Evolutionary conservation across 148 eudicot species (phyloP).

Genomic region (Vaccinium myrtillus): DNA sequence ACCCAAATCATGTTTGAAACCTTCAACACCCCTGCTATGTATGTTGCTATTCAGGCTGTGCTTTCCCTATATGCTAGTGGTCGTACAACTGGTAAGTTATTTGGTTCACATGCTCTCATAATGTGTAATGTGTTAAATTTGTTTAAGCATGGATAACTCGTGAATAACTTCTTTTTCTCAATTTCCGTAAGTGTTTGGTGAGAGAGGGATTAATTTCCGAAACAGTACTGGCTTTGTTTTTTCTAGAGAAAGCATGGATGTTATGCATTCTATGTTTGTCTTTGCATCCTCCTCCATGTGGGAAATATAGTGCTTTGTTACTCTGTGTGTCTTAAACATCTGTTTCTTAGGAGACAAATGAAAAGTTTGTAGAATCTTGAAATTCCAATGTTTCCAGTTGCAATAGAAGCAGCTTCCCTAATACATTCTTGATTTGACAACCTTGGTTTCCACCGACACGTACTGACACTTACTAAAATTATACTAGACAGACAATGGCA

Average conservation of each 20-base stretch:
- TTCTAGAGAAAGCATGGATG: neutral
- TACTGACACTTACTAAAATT: too few species aligned
- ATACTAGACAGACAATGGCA: too few species aligned
- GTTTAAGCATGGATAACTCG: neutral
- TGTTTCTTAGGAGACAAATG: neutral
- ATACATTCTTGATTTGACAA: too few species aligned
- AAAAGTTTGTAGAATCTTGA: neutral
- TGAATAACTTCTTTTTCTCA: neutral
- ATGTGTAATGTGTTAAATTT: neutral
- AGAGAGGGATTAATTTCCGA: neutral
- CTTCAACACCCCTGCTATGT: slow-evolving; percentile 82
- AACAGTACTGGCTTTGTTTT: neutral
- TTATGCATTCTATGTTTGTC: neutral
- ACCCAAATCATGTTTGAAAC: slow-evolving; percentile 91
- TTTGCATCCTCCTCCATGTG: neutral
- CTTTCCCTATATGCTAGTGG: slow-evolving; percentile 89
- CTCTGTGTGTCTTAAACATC: neutral
- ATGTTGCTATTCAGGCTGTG: slow-evolving; percentile 78
- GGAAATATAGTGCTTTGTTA: neutral
- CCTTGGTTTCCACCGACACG: too few species aligned
- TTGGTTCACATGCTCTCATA: neutral
- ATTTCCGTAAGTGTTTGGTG: neutral
- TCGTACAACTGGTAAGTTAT: slow-evolving; percentile 72
- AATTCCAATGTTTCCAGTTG: neutral
- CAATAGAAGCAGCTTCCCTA: too few species aligned